These are phyloP conservation scores for Venturia oleaginea DNA, from an alignment of 2,329 filamentous ascomycete species.

Conservation along the genomic window DNA sequence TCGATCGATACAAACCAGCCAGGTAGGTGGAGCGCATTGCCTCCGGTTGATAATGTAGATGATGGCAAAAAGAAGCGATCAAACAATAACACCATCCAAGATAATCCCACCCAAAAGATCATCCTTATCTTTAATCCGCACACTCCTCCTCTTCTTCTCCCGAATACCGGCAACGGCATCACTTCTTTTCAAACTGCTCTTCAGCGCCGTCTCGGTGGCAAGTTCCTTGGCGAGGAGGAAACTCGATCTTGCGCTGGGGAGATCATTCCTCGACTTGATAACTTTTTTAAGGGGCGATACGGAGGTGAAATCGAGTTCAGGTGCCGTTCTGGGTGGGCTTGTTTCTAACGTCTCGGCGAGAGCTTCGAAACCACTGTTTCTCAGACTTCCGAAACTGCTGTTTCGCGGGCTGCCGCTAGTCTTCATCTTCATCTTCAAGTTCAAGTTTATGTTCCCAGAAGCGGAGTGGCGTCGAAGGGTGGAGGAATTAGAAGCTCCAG, in stretches of 20 bases:
- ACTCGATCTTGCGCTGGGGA: neutral
- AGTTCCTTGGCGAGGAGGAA: neutral
- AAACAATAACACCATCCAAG: neutral
- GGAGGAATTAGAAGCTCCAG: neutral
- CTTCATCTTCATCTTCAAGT: neutral
- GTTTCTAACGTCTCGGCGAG: neutral
- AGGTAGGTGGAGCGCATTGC: too few relatives aligned
- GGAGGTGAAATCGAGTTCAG: neutral
- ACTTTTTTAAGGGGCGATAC: neutral
- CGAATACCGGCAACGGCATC: neutral
- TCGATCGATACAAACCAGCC: too few relatives aligned
- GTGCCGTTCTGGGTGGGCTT: neutral
- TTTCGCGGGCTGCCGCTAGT: neutral
- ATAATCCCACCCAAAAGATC: neutral
- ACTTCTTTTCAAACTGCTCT: conserved; percentile 5
- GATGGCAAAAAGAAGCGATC: neutral
- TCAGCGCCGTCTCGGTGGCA: neutral
- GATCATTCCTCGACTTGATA: neutral
- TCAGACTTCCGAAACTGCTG: neutral
- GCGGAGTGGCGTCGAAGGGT: neutral
- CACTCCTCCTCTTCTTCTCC: neutral
- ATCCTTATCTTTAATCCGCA: neutral
- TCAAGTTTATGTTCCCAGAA: neutral
- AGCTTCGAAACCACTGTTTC: neutral
- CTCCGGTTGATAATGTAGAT: neutral